phyloP scores from a whole-genome alignment of 2,329 filamentous ascomycete genomes.

The Fusarium penzigii region DNA sequence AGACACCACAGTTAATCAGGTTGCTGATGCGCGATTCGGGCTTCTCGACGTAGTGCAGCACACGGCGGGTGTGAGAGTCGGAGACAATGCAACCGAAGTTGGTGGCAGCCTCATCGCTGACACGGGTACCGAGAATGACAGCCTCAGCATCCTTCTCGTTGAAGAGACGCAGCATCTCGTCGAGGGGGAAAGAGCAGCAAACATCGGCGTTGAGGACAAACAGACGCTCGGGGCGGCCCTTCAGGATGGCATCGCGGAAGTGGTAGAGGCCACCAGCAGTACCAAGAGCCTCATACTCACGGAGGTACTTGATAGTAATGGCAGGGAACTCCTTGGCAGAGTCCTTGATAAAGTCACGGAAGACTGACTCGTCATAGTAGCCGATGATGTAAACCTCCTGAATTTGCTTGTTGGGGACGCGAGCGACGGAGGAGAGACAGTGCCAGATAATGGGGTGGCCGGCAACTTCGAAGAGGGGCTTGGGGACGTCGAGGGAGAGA shows the following conservation, averaged over 20 bases:
- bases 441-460: slow-evolving; percentile 99
- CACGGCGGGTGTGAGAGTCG: slow-evolving; percentile 88
- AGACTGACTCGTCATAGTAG: slow-evolving; percentile 97
- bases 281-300: slow-evolving; percentile 94
- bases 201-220: slow-evolving; percentile 98
- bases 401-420: slow-evolving; percentile 76
- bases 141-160: slow-evolving; percentile 95
- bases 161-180: slow-evolving; percentile 93
- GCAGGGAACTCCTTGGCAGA: slow-evolving; percentile 80
- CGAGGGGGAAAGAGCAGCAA: slow-evolving; percentile 96
- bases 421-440: slow-evolving; percentile 88
- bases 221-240: slow-evolving; percentile 90
- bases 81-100: slow-evolving; percentile 99
- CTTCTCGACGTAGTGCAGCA: slow-evolving; percentile 99
- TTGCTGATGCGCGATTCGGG: slow-evolving; percentile 97
- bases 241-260: slow-evolving; percentile 98
- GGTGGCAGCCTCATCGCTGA: slow-evolving; percentile 84
- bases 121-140: slow-evolving; percentile 89
- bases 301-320: slow-evolving; percentile 86
- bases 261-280: slow-evolving; percentile 97
- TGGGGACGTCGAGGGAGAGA: slow-evolving; percentile 91
- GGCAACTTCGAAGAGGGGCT: slow-evolving; percentile 98
- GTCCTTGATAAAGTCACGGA: slow-evolving; percentile 98
- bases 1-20: slow-evolving; percentile 98
- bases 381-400: slow-evolving; percentile 97